These are phyloP conservation scores for Xanthoparmelia taractica DNA, from an alignment of 495 filamentous ascomycete species.

Conservation along the genomic window DNA sequence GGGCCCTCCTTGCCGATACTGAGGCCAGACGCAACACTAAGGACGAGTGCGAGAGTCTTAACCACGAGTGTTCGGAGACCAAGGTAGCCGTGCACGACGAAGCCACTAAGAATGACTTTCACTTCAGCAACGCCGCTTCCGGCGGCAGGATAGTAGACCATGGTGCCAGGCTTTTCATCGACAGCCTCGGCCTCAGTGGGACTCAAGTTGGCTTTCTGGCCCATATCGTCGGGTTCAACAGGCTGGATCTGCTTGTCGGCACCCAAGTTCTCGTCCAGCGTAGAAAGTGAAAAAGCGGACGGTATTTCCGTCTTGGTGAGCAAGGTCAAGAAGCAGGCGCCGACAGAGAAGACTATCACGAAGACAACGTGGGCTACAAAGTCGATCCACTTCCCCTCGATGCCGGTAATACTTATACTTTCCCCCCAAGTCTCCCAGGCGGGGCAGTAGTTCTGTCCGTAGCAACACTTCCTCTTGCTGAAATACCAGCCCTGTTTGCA, in stretches of 20 bases:
- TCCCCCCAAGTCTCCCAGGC: slow-evolving; percentile 73
- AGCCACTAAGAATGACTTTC: slow-evolving; percentile 93
- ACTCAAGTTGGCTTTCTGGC: slow-evolving; percentile 31
- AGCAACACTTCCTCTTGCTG: slow-evolving; percentile 72
- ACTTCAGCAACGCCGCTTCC: slow-evolving; percentile 97
- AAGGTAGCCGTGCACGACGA: slow-evolving; percentile 92
- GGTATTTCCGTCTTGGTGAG: slow-evolving; percentile 87
- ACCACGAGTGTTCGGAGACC: slow-evolving; percentile 81
- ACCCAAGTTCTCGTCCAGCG: slow-evolving; percentile 75
- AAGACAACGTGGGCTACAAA: slow-evolving; percentile 63
- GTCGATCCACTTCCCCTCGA: slow-evolving; percentile 57
- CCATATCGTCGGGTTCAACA: slow-evolving; percentile 28
- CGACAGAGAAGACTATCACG: slow-evolving; percentile 62
- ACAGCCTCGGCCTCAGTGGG: slow-evolving; percentile 23
- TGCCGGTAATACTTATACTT: slow-evolving; percentile 45
- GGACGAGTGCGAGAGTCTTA: slow-evolving; percentile 74
- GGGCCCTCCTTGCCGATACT: slow-evolving; percentile 96
- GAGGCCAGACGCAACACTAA: slow-evolving; percentile 86
- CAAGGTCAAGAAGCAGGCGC: slow-evolving; percentile 72
- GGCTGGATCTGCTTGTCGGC: slow-evolving; percentile 37
- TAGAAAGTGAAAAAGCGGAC: slow-evolving; percentile 74
- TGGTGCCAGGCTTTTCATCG: slow-evolving; percentile 46
- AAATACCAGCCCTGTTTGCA: slow-evolving; percentile 65
- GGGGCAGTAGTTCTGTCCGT: slow-evolving; percentile 52
- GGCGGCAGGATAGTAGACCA: slow-evolving; percentile 91